Conservation (phyloP, 108 stramenopile species). For the Epithemia pelagica region DNA sequence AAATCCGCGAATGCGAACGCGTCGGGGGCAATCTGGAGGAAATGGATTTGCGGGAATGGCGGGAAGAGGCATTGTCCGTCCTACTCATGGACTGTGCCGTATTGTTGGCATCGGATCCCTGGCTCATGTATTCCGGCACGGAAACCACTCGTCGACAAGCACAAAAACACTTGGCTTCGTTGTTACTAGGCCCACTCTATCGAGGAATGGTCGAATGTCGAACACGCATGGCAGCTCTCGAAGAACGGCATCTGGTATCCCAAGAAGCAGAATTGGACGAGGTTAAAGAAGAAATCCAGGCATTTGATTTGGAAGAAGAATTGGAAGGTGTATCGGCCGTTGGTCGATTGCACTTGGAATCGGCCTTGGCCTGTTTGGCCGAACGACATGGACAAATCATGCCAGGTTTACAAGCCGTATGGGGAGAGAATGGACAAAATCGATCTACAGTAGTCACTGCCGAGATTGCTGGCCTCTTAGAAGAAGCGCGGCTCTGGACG, state of each 20-base stretch:
- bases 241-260: slow-evolving; percentile 59
- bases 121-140: slow-evolving; percentile 57
- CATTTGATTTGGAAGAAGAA: slow-evolving; percentile 64
- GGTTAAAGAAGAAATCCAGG: slow-evolving; percentile 73
- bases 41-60: slow-evolving; percentile 61
- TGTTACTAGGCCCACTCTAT: slow-evolving; percentile 61
- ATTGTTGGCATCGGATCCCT: slow-evolving; percentile 64
- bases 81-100: slow-evolving; percentile 62
- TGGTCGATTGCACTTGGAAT: slow-evolving; percentile 57
- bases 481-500: slow-evolving; percentile 71
- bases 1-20: slow-evolving; percentile 49
- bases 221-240: slow-evolving; percentile 60
- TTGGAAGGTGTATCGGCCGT: slow-evolving; percentile 54
- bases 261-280: slow-evolving; percentile 72
- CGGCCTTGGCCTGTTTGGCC: slow-evolving; percentile 45
- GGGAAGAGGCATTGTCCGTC: slow-evolving; percentile 57
- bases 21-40: slow-evolving; percentile 58
- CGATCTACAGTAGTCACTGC: slow-evolving; percentile 35
- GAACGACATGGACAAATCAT: slow-evolving; percentile 44
- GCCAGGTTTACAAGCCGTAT: slow-evolving; percentile 47
- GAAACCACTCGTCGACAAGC: slow-evolving; percentile 36
- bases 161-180: slow-evolving; percentile 29
- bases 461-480: slow-evolving; percentile 66
- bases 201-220: slow-evolving; percentile 49
- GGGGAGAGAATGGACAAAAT: slow-evolving; percentile 27